phyloP scores from a whole-genome alignment of 1,284 basidiomycete species.

The Ustilago tritici region DNA sequence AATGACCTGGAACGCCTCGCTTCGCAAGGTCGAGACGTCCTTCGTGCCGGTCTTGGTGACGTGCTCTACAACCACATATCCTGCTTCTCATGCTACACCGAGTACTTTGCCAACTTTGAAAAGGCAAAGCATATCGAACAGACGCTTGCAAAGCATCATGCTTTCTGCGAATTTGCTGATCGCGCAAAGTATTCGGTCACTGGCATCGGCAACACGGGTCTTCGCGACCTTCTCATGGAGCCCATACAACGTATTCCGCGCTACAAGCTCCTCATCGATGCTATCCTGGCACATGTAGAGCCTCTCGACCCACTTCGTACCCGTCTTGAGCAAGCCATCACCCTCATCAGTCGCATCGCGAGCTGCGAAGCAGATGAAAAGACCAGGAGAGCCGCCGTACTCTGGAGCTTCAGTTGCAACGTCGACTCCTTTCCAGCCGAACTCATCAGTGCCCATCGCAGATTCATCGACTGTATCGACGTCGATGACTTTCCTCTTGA shows the following conservation, averaged over 20 bases:
- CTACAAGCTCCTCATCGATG: slow-evolving; percentile 90
- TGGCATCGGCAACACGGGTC: slow-evolving; percentile 79
- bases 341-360: slow-evolving; percentile 89
- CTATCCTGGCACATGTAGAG: slow-evolving; percentile 60
- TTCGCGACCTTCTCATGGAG: slow-evolving; percentile 95
- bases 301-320: slow-evolving; percentile 72
- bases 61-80: slow-evolving; percentile 76
- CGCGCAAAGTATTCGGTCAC: slow-evolving; percentile 87
- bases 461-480: slow-evolving; percentile 92
- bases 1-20: slow-evolving; percentile 79
- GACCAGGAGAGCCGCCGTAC: slow-evolving; percentile 86
- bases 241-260: slow-evolving; percentile 99
- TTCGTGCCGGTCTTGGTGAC: slow-evolving; percentile 81
- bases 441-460: slow-evolving; percentile 76
- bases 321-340: slow-evolving; percentile 82
- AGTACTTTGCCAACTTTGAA: slow-evolving; percentile 91
- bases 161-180: slow-evolving; percentile 79
- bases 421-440: slow-evolving; percentile 87
- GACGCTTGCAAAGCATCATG: slow-evolving; percentile 81
- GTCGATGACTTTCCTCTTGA: slow-evolving; percentile 78
- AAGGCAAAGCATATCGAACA: slow-evolving; percentile 91
- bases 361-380: slow-evolving; percentile 91
- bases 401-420: slow-evolving; percentile 85
- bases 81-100: slow-evolving; percentile 85
- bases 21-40: slow-evolving; percentile 73